Base-by-base conservation (phyloP, 1,284 basidiomycete genomes). In the Leccinum solheimii region DNA sequence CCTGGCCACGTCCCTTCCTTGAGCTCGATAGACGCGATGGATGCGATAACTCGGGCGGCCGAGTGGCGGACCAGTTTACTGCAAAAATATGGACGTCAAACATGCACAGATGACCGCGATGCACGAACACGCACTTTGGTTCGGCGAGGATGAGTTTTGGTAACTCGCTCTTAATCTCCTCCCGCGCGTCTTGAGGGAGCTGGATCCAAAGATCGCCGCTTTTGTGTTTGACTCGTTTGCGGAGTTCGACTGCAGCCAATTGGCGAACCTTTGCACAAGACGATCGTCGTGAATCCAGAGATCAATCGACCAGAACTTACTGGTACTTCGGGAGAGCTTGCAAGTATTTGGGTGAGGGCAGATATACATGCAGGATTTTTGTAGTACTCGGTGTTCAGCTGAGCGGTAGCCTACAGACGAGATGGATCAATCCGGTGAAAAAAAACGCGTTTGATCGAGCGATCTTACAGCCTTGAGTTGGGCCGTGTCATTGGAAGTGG, bases 241-340 rank as follows among this genome's bases (percentile, higher is more conserved):
- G 85, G 72, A 98, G 83, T 80, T 99, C 97, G 62, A 99, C 96
- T n/a, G 96, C 95, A 56, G 96, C 94, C 23, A 99, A 86, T 87
- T 99, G 97, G 60, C 97, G 93, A 64, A 98, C 89, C 95, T 97
- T 43, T 53, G 52, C 6, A 58, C 16, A 40, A 57, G 9, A 23
- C n/a, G 11, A 60, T 63, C 56, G 43, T 34, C 16, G 53, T 64
- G 30, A 61, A 67, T 59, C 55, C 36, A 6, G 19, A 38, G 32
- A 59, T 58, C 60, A 58, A 64, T 66, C 58, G 48, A 43, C 62
- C 45, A 55, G 56, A 48, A 81, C 86, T 70, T 69, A 91, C 89
- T 27, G 86, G 72, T 67, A 81, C 79, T 71, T 96, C 92, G 19
- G 91, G 91, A 32, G 92, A 92, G 71, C 86, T 91, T 36, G 92